phyloP scores from a whole-genome alignment of 192 early-diverging fungal species.

The Coemansia sp. region DNA sequence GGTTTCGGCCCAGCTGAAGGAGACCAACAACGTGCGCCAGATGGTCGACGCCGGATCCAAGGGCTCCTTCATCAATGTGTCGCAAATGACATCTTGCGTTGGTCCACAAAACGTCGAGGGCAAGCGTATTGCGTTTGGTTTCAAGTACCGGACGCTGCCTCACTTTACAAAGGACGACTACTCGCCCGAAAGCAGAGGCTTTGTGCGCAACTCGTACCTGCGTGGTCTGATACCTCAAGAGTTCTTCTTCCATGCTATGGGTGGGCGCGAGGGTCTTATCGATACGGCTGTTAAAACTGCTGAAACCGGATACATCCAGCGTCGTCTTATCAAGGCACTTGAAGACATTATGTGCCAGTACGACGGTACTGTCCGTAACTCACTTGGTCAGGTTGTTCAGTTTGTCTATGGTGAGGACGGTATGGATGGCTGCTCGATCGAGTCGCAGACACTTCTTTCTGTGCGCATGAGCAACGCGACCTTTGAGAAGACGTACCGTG shows the following conservation, averaged over 20 bases:
- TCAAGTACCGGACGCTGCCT: slow-evolving; percentile 92
- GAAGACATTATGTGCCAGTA: slow-evolving; percentile 98
- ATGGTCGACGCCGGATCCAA: slow-evolving; percentile 98
- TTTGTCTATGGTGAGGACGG: slow-evolving; percentile 99
- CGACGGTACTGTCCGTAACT: slow-evolving; percentile 95
- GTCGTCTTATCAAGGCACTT: slow-evolving; percentile 94
- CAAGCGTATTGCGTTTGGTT: slow-evolving; percentile 96
- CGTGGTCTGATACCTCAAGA: slow-evolving; percentile 94
- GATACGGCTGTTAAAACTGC: slow-evolving; percentile 99
- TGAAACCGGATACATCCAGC: slow-evolving; percentile 99
- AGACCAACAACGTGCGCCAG: slow-evolving; percentile 93
- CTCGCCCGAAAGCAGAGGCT: slow-evolving; percentile 69
- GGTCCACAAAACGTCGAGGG: slow-evolving; percentile 99
- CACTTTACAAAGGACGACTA: slow-evolving; percentile 98
- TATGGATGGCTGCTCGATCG: slow-evolving; percentile 90
- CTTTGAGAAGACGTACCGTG: slow-evolving; percentile 76
- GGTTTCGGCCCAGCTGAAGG: slow-evolving; percentile 75
- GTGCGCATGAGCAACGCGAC: slow-evolving; percentile 63
- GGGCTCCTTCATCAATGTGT: slow-evolving; percentile 93
- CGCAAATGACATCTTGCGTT: slow-evolving; percentile 98
- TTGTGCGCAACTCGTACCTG: slow-evolving; percentile 56
- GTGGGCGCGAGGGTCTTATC: slow-evolving; percentile 98
- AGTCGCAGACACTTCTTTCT: slow-evolving; percentile 72
- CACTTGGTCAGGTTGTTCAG: slow-evolving; percentile 88
- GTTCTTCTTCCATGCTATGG: slow-evolving; percentile 99